Evolutionary conservation across 306 rosid species (phyloP).

Genomic region (Vigna angularis): DNA sequence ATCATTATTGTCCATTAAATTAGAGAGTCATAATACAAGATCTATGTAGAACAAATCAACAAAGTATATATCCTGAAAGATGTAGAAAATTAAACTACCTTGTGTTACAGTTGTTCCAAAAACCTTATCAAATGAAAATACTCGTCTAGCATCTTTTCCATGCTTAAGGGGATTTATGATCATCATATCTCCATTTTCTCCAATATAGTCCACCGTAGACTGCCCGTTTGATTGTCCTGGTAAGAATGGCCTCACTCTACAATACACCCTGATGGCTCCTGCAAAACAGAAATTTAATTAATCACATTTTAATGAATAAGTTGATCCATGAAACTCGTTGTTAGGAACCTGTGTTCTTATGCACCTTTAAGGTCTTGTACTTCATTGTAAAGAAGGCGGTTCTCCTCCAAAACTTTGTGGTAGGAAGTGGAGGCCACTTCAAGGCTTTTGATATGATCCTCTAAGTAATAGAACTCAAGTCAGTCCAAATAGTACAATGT

Average conservation of each 20-base stretch:
- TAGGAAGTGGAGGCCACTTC: slow-evolving; percentile 89
- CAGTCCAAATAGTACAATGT: slow-evolving; percentile 9
- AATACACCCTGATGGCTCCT: slow-evolving; percentile 94
- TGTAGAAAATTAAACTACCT: slow-evolving; percentile 58
- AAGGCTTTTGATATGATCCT: slow-evolving; percentile 75
- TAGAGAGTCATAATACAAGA: too few species aligned
- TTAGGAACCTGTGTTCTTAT: slow-evolving; percentile 24
- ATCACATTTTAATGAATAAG: neutral
- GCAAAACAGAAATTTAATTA: slow-evolving; percentile 33
- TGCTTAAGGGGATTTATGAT: slow-evolving; percentile 87
- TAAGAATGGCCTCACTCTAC: slow-evolving; percentile 96
- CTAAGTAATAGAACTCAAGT: slow-evolving; percentile 55
- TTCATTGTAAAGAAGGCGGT: slow-evolving; percentile 89
- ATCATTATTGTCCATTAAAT: too few species aligned
- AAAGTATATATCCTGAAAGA: slow-evolving; percentile 11
- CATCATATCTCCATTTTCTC: slow-evolving; percentile 98
- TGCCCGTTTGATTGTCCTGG: slow-evolving; percentile 72
- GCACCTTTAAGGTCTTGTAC: slow-evolving; percentile 98
- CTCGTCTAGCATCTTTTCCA: slow-evolving; percentile 87
- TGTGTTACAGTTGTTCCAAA: slow-evolving; percentile 89
- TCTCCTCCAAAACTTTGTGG: slow-evolving; percentile 89
- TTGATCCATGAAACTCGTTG: slow-evolving; percentile 24
- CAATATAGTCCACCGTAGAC: slow-evolving; percentile 86
- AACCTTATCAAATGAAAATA: slow-evolving; percentile 92
- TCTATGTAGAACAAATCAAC: slow-evolving; percentile 1